These are phyloP conservation scores for Candida krabiensis DNA, from an alignment of 805 yeast genomes.

Conservation along the genomic window DNA sequence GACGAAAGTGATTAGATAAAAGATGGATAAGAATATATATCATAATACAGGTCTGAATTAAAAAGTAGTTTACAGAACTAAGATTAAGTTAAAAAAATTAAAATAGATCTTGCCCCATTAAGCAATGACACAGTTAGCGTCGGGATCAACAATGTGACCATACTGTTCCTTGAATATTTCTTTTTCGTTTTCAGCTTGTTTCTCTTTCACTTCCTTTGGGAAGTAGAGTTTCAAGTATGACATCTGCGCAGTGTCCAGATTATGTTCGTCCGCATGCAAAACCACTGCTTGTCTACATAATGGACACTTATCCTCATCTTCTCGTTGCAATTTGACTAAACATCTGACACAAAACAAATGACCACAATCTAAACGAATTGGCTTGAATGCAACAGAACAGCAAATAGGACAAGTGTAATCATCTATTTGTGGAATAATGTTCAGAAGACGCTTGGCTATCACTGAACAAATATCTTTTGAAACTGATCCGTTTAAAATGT, in stretches of 20 bases:
- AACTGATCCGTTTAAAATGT: slow-evolving; percentile 37
- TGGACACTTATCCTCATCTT: slow-evolving; percentile 62
- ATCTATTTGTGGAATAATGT: slow-evolving; percentile 68
- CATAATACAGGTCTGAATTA: too few species aligned
- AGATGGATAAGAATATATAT: too few species aligned
- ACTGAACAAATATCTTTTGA: slow-evolving; percentile 55
- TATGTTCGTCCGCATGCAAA: slow-evolving; percentile 54
- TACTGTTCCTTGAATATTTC: slow-evolving; percentile 46
- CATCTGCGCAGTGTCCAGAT: slow-evolving; percentile 56
- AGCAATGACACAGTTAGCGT: too few species aligned
- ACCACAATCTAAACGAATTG: slow-evolving; percentile 60
- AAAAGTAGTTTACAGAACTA: too few species aligned
- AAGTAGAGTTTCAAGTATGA: slow-evolving; percentile 56
- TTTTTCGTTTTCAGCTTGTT: slow-evolving; percentile 53
- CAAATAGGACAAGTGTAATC: slow-evolving; percentile 79
- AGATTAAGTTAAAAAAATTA: too few species aligned
- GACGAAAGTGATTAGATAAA: too few species aligned
- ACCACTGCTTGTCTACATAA: slow-evolving; percentile 60
- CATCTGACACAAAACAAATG: slow-evolving; percentile 77
- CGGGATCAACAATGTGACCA: slow-evolving; percentile 32
- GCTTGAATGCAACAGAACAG: slow-evolving; percentile 67
- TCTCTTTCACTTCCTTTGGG: slow-evolving; percentile 66
- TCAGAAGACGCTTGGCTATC: slow-evolving; percentile 53
- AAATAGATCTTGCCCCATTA: too few species aligned
- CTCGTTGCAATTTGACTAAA: slow-evolving; percentile 63